A percentile compares a stretch with the other conserved stretches of the same genome.
phyloP scores from a whole-genome alignment of 1,284 basidiomycete species.

The Leccinum variabile region DNA sequence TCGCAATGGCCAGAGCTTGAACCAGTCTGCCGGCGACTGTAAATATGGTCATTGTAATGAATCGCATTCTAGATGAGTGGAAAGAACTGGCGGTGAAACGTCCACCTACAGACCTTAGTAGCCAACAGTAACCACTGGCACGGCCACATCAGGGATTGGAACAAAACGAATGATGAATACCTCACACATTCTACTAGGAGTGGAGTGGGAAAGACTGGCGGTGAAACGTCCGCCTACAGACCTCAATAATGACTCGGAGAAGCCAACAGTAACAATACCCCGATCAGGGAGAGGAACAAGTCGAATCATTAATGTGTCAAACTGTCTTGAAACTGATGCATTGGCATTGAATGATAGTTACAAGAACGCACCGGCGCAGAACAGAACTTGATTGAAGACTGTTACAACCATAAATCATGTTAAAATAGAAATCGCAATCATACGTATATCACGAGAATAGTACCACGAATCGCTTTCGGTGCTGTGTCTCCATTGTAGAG shows the following conservation, averaged over 20 bases:
- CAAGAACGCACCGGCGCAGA: too few relatives aligned
- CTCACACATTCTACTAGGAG: too few relatives aligned
- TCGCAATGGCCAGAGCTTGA: neutral
- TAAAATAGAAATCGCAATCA: conserved; percentile 13
- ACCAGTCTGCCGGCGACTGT: neutral
- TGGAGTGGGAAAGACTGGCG: too few relatives aligned
- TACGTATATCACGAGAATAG: conserved; percentile 72
- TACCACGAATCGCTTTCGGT: conserved; percentile 73
- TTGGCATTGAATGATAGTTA: too few relatives aligned
- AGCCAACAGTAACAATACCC: neutral
- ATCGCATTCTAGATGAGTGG: neutral
- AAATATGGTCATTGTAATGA: neutral
- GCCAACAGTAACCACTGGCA: too few relatives aligned
- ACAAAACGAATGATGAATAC: too few relatives aligned
- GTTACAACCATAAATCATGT: too few relatives aligned
- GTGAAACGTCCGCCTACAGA: neutral
- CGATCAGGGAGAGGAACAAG: neutral
- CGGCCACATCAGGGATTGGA: too few relatives aligned
- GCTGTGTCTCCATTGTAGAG: conserved; percentile 82
- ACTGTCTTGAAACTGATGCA: neutral
- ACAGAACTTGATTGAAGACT: too few relatives aligned
- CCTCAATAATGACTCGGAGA: neutral
- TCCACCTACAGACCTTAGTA: too few relatives aligned
- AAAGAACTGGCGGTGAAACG: neutral
- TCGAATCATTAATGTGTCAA: neutral